phyloP scores from a whole-genome alignment of 1,284 basidiomycete genomes.

The Stygiomarasmius scandens region DNA sequence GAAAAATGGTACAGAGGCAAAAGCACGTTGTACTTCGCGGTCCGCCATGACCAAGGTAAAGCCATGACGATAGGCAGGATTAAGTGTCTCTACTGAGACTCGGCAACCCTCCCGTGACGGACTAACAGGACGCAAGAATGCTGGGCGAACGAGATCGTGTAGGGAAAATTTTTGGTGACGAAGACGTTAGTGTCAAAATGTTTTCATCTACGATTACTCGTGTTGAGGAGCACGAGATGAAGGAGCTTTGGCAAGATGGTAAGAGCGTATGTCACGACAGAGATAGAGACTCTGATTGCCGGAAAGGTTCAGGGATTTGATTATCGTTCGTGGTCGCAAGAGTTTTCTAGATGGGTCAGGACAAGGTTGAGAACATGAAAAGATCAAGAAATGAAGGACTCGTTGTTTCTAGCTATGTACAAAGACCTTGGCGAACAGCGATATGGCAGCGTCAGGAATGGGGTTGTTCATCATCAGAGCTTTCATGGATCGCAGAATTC shows the following conservation, averaged over 20 bases:
- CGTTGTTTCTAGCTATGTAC: too few species aligned
- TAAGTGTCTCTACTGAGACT: not conserved
- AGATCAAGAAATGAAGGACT: conserved; percentile 22
- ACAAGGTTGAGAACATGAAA: too few species aligned
- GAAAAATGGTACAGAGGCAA: too few species aligned
- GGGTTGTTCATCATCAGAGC: conserved; percentile 4
- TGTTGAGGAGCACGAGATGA: conserved; percentile 26
- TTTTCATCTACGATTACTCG: not conserved
- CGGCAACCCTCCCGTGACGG: too few species aligned
- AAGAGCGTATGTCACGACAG: conserved; percentile 19
- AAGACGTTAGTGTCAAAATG: conserved; percentile 11
- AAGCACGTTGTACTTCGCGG: too few species aligned
- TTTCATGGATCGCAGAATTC: conserved; percentile 12
- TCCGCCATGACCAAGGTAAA: too few species aligned
- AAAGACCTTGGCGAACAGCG: too few species aligned
- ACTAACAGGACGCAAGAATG: not conserved
- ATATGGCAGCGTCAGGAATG: conserved; percentile 28
- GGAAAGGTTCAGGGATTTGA: conserved; percentile 30
- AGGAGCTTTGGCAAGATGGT: conserved; percentile 16
- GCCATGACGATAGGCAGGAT: not conserved
- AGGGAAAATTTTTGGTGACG: conserved; percentile 25
- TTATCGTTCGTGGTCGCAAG: too few species aligned
- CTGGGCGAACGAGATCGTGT: conserved; percentile 27
- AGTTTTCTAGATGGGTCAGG: conserved; percentile 20
- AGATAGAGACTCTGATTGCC: conserved; percentile 24